A percentile compares a stretch with the other conserved stretches of the same genome.
These are phyloP conservation scores for Sporothrix brasiliensis DNA, from an alignment of 2,329 filamentous ascomycete genomes.

Conservation along the genomic window DNA sequence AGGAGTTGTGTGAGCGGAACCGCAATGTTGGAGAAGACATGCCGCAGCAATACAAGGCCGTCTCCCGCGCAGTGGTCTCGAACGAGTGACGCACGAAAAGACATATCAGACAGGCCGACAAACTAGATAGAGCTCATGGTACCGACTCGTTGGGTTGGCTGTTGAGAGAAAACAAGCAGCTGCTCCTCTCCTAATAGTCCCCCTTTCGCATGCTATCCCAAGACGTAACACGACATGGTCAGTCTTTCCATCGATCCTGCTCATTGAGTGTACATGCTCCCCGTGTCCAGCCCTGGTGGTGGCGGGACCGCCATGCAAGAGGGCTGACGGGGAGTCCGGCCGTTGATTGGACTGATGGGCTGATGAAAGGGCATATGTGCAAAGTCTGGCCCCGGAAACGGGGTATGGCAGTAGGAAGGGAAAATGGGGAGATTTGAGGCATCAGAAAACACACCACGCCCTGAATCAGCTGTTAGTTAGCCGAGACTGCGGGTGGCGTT, in stretches of 20 bases:
- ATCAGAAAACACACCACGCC: slow-evolving; percentile 9
- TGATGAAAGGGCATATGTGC: background rate
- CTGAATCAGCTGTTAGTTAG: slow-evolving; percentile 7
- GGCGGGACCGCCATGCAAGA: slow-evolving; percentile 10
- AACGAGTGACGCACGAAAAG: background rate
- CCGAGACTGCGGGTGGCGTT: background rate
- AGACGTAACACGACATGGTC: background rate
- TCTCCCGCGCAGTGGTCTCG: background rate
- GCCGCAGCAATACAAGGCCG: background rate
- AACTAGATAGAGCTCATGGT: background rate
- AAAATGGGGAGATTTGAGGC: slow-evolving; percentile 3
- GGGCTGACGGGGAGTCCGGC: background rate
- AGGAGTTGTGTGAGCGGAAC: slow-evolving; percentile 27
- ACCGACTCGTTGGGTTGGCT: background rate
- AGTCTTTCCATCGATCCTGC: background rate
- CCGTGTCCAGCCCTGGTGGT: background rate
- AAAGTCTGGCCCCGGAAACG: background rate
- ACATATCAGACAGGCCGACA: background rate
- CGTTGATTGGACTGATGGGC: background rate
- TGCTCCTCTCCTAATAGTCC: slow-evolving; percentile 1
- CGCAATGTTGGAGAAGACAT: slow-evolving; percentile 30
- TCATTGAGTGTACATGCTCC: slow-evolving; percentile 7
- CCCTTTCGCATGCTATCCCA: background rate
- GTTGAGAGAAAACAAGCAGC: background rate
- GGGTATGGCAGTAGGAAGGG: no score